phyloP scores from a whole-genome alignment of 1,284 basidiomycete genomes.

The Waitea zeae region DNA sequence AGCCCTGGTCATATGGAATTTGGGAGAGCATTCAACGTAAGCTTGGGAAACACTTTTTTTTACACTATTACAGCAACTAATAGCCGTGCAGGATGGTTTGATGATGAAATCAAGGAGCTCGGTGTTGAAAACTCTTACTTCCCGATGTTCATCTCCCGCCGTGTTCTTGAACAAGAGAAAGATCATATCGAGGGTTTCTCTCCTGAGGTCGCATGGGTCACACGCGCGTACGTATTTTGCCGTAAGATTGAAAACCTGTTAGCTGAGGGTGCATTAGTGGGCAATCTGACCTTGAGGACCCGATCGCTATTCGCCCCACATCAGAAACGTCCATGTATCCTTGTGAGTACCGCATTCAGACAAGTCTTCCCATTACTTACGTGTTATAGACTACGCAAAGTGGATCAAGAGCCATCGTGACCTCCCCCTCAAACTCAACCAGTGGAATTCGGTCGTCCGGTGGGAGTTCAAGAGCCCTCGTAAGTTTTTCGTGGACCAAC shows the following conservation, averaged over 20 bases:
- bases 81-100: slow-evolving; percentile 63
- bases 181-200: slow-evolving; percentile 99
- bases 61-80: not conserved
- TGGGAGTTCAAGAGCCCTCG: slow-evolving; percentile 99
- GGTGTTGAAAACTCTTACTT: slow-evolving; percentile 98
- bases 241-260: not conserved
- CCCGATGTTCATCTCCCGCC: slow-evolving; percentile 94
- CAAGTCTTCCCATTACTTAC: not conserved
- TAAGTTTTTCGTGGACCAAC: slow-evolving; percentile 14
- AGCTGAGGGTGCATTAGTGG: slow-evolving; percentile 32
- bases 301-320: slow-evolving; percentile 94
- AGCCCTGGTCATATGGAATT: slow-evolving; percentile 93
- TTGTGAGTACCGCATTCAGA: slow-evolving; percentile 29
- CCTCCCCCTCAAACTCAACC: slow-evolving; percentile 92
- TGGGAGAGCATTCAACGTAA: slow-evolving; percentile 92
- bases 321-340: slow-evolving; percentile 99
- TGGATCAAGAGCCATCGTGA: slow-evolving; percentile 99
- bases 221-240: slow-evolving; percentile 60
- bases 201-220: slow-evolving; percentile 99
- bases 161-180: slow-evolving; percentile 93
- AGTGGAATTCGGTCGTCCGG: slow-evolving; percentile 98
- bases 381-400: slow-evolving; percentile 65
- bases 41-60: slow-evolving; percentile 7
- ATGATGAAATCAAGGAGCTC: slow-evolving; percentile 80
- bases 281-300: slow-evolving; percentile 87